Conservation (phyloP, 139 green algal genomes). For the Deuterostichococcus epilithicus region DNA sequence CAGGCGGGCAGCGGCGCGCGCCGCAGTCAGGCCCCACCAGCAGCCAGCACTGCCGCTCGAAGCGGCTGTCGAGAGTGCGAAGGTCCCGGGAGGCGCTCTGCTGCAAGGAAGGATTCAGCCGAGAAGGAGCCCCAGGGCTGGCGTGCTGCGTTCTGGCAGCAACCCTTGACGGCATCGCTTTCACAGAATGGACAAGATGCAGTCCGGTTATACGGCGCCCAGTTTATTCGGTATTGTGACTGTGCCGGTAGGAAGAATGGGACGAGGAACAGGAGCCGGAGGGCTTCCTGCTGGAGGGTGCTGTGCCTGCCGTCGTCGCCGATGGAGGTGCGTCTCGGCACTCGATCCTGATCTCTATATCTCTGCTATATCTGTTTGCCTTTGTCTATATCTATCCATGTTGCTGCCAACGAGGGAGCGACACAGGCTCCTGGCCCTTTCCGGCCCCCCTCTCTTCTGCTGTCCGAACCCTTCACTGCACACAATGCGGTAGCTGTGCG, state of each 20-base stretch:
- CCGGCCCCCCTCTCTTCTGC: no score
- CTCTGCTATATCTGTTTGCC: neutral
- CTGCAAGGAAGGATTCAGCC: neutral
- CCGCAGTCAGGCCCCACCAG: neutral
- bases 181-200: neutral
- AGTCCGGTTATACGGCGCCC: neutral
- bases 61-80: no score
- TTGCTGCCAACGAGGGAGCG: no score
- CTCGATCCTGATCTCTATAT: neutral
- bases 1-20: neutral
- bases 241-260: slow-evolving; percentile 43
- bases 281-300: slow-evolving; percentile 51
- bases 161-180: neutral
- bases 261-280: slow-evolving; percentile 56
- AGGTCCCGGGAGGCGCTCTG: no score
- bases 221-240: neutral
- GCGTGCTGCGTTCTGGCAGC: neutral
- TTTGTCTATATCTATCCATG: no score
- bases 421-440: no score
- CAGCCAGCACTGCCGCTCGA: no score
- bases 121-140: neutral
- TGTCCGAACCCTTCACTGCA: no score
- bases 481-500: no score
- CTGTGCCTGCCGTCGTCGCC: slow-evolving; percentile 6
- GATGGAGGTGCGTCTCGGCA: no score